Percentiles rank a stretch among this genome's conserved stretches.
Evolutionary conservation across 2,329 filamentous ascomycete genomes (phyloP).

Genomic region (Ophiostoma quercus): DNA sequence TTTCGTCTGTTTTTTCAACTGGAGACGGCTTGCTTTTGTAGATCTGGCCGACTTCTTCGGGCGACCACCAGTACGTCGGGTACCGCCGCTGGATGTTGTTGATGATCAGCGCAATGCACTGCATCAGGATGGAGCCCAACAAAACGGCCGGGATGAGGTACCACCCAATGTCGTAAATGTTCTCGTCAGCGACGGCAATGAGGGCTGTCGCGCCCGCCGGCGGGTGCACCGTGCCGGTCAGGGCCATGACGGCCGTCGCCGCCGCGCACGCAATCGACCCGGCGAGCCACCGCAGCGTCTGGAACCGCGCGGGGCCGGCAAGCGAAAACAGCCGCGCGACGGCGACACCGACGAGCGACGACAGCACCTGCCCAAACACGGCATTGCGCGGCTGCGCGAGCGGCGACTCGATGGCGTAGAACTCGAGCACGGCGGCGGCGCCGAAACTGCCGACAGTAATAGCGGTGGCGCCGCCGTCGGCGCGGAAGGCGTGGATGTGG

Average conservation of each 20-base stretch:
- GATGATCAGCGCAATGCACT: conserved; percentile 55
- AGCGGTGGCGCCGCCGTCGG: conserved; percentile 44
- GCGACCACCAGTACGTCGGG: conserved; percentile 67
- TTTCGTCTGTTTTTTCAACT: background rate
- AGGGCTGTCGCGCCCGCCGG: conserved; percentile 70
- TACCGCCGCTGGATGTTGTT: conserved; percentile 66
- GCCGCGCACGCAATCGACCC: conserved; percentile 61
- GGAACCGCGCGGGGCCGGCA: conserved; percentile 35
- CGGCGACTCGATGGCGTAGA: conserved; percentile 65
- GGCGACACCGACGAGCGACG: conserved; percentile 55
- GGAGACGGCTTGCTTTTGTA: conserved; percentile 24
- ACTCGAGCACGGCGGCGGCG: conserved; percentile 70
- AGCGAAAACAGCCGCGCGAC: conserved; percentile 62
- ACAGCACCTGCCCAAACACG: conserved; percentile 60
- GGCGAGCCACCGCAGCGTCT: conserved; percentile 56
- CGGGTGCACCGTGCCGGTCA: conserved; percentile 68
- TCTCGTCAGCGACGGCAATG: conserved; percentile 57
- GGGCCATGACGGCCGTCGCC: conserved; percentile 59
- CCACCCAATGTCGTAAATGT: conserved; percentile 59
- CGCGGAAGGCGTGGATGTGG: conserved; percentile 49
- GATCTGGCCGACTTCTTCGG: conserved; percentile 35
- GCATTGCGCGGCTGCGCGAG: conserved; percentile 68
- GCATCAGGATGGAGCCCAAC: conserved; percentile 57
- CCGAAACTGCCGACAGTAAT: conserved; percentile 68
- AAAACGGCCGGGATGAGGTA: conserved; percentile 58